A percentile compares a stretch with the other conserved stretches of the same genome.
These are phyloP conservation scores for Metschnikowia henanensis DNA, from an alignment of 805 yeast species.

Conservation along the genomic window DNA sequence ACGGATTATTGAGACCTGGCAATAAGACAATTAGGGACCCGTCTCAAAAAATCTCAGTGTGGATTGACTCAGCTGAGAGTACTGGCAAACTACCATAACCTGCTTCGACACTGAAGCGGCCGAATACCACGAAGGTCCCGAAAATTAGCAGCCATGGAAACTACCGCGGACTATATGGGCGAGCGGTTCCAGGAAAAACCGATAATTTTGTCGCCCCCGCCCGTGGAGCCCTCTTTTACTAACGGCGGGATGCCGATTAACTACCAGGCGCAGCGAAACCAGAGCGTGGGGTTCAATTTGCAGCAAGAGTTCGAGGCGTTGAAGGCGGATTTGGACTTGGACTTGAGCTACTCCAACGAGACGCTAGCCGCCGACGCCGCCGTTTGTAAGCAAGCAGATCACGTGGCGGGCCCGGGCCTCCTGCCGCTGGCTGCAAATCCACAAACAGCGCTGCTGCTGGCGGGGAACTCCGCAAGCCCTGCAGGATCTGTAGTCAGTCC, in stretches of 20 bases:
- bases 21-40: too few species aligned
- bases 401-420: background rate
- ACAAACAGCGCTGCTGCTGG: background rate
- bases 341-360: slow-evolving; percentile 28
- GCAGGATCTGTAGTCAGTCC: background rate
- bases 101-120: too few species aligned
- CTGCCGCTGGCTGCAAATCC: background rate
- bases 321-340: slow-evolving; percentile 46
- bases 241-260: background rate
- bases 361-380: background rate
- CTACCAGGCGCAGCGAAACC: slow-evolving; percentile 30
- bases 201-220: slow-evolving; percentile 43
- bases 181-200: slow-evolving; percentile 29
- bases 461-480: slow-evolving; percentile 1
- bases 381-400: background rate
- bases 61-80: too few species aligned
- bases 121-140: too few species aligned
- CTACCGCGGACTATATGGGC: slow-evolving; percentile 7
- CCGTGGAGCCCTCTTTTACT: slow-evolving; percentile 13
- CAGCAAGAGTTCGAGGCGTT: slow-evolving; percentile 49
- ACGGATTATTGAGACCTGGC: too few species aligned
- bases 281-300: slow-evolving; percentile 45
- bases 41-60: too few species aligned
- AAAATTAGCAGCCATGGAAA: slow-evolving; percentile 1
- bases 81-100: too few species aligned